Evolutionary conservation across 2,329 filamentous ascomycete genomes (phyloP).

Genomic region (Ceratocystiopsis sp.): DNA sequence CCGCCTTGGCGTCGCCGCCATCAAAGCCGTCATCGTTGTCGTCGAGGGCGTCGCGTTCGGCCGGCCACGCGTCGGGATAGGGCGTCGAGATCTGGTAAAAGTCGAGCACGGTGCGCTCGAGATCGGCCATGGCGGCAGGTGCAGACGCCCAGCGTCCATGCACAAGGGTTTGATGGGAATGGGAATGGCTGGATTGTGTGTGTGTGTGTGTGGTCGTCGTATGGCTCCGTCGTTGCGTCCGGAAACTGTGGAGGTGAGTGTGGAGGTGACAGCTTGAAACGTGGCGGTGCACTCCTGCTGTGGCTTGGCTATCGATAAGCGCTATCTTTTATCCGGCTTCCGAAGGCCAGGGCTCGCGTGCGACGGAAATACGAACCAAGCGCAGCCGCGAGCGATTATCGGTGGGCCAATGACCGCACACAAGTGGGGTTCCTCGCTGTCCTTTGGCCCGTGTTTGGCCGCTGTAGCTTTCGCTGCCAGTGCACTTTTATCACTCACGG

Average conservation of each 20-base stretch:
- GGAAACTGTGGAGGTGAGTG: too few relatives aligned
- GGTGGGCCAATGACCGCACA: neutral
- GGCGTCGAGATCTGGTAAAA: conserved; percentile 74
- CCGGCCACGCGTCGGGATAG: conserved; percentile 73
- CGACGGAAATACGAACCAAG: conserved; percentile 9
- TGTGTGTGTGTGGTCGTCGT: too few relatives aligned
- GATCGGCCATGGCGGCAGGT: conserved; percentile 40
- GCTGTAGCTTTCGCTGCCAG: conserved; percentile 2
- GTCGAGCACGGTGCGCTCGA: conserved; percentile 62
- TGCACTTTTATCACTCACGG: conserved; percentile 9
- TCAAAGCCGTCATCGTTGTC: conserved; percentile 47
- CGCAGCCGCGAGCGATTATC: too few relatives aligned
- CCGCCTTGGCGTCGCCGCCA: conserved; percentile 12
- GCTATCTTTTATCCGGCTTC: conserved; percentile 5
- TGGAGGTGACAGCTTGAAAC: too few relatives aligned
- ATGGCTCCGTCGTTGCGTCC: too few relatives aligned
- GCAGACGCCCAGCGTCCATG: too few relatives aligned
- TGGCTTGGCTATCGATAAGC: conserved; percentile 5
- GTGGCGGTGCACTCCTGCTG: too few relatives aligned
- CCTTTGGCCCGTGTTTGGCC: conserved; percentile 4
- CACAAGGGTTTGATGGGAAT: too few relatives aligned
- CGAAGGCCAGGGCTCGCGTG: conserved; percentile 5
- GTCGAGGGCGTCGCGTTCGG: conserved; percentile 47
- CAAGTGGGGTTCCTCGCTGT: neutral
- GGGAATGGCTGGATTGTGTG: too few relatives aligned